These are phyloP conservation scores for Fusarium sp. DNA, from an alignment of 2,329 filamentous ascomycete species.

Conservation along the genomic window DNA sequence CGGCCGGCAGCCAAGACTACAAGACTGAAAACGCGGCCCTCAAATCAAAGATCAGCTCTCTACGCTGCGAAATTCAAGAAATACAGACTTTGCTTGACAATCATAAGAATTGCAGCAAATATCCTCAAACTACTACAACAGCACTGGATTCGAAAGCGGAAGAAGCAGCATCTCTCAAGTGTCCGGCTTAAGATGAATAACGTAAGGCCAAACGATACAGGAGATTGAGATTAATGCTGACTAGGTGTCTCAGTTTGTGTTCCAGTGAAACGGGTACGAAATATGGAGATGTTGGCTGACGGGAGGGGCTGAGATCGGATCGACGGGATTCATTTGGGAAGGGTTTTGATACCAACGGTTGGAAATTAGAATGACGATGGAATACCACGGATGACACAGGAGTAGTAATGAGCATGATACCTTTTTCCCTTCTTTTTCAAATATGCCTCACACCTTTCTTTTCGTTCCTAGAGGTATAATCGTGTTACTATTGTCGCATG, in stretches of 20 bases:
- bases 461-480: neutral
- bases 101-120: neutral
- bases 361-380: neutral
- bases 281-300: too few species aligned
- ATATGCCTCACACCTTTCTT: neutral
- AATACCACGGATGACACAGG: neutral
- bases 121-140: neutral
- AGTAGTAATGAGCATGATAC: neutral
- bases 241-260: neutral
- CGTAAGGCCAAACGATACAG: neutral
- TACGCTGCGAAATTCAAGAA: neutral
- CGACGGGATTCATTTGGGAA: too few species aligned
- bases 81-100: neutral
- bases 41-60: neutral
- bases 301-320: neutral
- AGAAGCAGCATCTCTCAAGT: neutral
- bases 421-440: too few species aligned
- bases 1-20: neutral
- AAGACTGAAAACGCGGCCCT: neutral
- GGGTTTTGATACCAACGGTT: neutral
- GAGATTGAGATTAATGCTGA: slow-evolving; percentile 31
- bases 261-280: neutral
- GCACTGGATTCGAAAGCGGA: neutral
- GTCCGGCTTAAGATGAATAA: neutral
- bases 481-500: neutral